Percentiles rank a stretch among this genome's conserved stretches.
Conservation (phyloP, 1,284 basidiomycete genomes). For the Farysia itapuensis region DNA sequence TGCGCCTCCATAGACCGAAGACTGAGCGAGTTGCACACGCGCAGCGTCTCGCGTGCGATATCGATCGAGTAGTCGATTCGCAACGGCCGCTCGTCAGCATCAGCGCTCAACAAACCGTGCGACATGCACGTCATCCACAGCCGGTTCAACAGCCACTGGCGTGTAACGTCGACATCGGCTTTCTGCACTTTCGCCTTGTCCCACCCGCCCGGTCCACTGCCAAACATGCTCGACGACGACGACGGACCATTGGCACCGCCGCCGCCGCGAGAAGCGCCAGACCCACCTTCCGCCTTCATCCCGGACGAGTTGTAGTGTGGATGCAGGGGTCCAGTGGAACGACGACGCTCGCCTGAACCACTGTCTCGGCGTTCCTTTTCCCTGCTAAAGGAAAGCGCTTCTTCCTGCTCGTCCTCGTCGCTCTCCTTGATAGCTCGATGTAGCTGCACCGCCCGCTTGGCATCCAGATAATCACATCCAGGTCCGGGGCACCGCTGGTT, state of each 20-base stretch:
- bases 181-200: constrained; percentile 38
- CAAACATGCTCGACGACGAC: neutral
- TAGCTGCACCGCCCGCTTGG: constrained; percentile 32
- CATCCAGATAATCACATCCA: constrained; percentile 34
- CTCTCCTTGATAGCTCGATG: constrained; percentile 36
- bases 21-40: constrained; percentile 39
- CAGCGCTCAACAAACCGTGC: constrained; percentile 29
- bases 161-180: constrained; percentile 47
- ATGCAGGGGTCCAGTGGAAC: neutral
- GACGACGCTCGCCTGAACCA: neutral
- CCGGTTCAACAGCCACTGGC: constrained; percentile 46
- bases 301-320: constrained; percentile 8
- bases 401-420: constrained; percentile 22
- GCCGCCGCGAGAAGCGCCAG: neutral
- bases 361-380: neutral
- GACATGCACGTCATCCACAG: constrained; percentile 42
- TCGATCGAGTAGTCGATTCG: constrained; percentile 42
- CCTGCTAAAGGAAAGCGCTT: neutral
- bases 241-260: neutral
- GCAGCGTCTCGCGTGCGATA: constrained; percentile 42
- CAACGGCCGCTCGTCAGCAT: constrained; percentile 23
- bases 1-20: constrained; percentile 47
- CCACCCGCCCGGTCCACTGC: constrained; percentile 11
- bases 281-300: neutral
- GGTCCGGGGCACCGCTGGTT: constrained; percentile 41